phyloP scores from a whole-genome alignment of 108 stramenopile species.

The Chaetoceros muelleri region DNA sequence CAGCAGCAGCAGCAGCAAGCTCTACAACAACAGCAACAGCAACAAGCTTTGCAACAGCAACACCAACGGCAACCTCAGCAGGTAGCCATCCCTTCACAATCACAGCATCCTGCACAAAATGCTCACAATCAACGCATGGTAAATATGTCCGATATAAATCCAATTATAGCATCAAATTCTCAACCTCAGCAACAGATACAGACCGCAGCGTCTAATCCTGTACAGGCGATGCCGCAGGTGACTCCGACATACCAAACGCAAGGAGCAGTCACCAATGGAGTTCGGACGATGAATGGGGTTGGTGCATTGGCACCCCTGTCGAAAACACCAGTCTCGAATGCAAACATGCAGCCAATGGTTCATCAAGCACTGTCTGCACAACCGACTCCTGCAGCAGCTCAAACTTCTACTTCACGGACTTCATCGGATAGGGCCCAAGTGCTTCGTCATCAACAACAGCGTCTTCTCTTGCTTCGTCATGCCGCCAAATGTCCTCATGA shows the following conservation, averaged over 20 bases:
- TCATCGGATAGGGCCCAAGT: conserved; percentile 88
- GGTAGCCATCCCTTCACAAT: conserved; percentile 6
- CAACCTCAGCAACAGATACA: conserved; percentile 11
- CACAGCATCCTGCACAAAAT: conserved; percentile 26
- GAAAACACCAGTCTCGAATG: background rate
- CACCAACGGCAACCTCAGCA: conserved; percentile 27
- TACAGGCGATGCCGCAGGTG: conserved; percentile 14
- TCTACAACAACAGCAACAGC: conserved; percentile 20
- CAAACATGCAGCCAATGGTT: conserved; percentile 3
- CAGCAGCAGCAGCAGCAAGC: conserved; percentile 10
- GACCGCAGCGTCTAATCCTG: conserved; percentile 13
- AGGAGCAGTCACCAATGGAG: background rate
- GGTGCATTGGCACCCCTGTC: background rate
- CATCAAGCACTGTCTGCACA: conserved; percentile 5
- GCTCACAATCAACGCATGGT: conserved; percentile 46
- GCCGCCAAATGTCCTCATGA: conserved; percentile 97
- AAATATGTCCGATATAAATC: conserved; percentile 71
- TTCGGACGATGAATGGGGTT: background rate
- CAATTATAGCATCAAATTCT: conserved; percentile 36
- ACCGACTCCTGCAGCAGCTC: conserved; percentile 15
- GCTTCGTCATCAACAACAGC: conserved; percentile 97
- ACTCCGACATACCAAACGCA: conserved; percentile 12
- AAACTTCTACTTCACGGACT: conserved; percentile 10
- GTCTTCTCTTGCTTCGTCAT: conserved; percentile 91
- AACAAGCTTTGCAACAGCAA: conserved; percentile 28